phyloP scores from a whole-genome alignment of 2,329 filamentous ascomycete genomes.

The Xylariales sp. region DNA sequence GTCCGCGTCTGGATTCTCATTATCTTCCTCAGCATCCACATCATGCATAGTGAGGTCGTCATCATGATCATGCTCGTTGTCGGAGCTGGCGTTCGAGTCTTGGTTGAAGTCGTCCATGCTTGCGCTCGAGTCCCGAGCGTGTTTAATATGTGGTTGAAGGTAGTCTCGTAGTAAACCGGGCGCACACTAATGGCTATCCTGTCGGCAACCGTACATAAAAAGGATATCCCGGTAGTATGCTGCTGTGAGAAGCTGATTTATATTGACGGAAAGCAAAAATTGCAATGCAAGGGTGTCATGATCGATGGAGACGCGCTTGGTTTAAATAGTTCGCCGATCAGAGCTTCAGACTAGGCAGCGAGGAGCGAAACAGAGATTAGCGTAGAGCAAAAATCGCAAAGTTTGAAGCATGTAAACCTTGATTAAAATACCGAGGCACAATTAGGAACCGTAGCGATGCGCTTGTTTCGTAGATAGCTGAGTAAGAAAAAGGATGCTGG shows the following conservation, averaged over 20 bases:
- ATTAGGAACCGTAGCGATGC: neutral
- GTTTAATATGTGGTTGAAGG: neutral
- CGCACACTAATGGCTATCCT: neutral
- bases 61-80: constrained; percentile 61
- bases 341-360: neutral
- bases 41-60: constrained; percentile 50
- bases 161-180: neutral
- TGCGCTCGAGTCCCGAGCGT: neutral
- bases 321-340: neutral
- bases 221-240: neutral
- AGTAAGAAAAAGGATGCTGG: neutral
- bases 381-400: neutral
- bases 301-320: neutral
- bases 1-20: constrained; percentile 41
- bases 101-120: constrained; percentile 55
- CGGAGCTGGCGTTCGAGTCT: constrained; percentile 57
- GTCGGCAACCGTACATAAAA: neutral
- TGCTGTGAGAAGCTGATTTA: constrained; percentile 2
- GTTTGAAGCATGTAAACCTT: too few species aligned
- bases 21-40: constrained; percentile 45
- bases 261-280: neutral
- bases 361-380: neutral
- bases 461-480: neutral
- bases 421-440: neutral
- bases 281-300: constrained; percentile 5